Conservation (phyloP, 768 basidiomycete species). For the Cystofilobasidium ferigula region DNA sequence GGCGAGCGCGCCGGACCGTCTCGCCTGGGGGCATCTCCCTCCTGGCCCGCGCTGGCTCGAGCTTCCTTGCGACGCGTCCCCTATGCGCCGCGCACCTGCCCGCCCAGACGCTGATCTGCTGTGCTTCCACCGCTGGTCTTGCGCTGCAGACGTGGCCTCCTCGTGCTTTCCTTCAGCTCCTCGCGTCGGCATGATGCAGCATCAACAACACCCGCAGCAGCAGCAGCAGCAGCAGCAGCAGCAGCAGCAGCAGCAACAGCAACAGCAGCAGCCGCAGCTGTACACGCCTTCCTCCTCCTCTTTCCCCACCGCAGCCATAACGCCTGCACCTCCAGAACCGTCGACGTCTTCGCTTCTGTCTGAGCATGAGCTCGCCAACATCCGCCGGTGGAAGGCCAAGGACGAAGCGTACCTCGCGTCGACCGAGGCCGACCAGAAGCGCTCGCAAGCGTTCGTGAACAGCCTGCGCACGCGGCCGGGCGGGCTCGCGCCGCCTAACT, state of each 20-base stretch:
- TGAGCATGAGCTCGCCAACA: slow-evolving; percentile 45
- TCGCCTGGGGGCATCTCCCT: too few relatives aligned
- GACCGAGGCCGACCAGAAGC: slow-evolving; percentile 26
- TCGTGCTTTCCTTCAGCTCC: too few relatives aligned
- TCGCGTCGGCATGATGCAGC: too few relatives aligned
- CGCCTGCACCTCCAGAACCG: slow-evolving; percentile 17
- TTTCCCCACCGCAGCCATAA: background rate
- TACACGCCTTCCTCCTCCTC: background rate
- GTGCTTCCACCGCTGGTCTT: too few relatives aligned
- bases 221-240: background rate
- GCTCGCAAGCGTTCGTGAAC: slow-evolving; percentile 22
- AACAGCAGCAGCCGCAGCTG: slow-evolving; percentile 9
- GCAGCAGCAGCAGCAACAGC: slow-evolving; percentile 15
- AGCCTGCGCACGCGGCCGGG: slow-evolving; percentile 42
- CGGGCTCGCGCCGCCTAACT: slow-evolving; percentile 44
- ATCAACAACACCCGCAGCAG: too few relatives aligned
- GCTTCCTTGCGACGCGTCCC: too few relatives aligned
- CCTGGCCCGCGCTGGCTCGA: too few relatives aligned
- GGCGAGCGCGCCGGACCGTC: too few relatives aligned
- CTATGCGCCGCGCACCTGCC: too few relatives aligned
- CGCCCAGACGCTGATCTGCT: too few relatives aligned
- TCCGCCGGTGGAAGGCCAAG: slow-evolving; percentile 54
- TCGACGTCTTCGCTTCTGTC: slow-evolving; percentile 44
- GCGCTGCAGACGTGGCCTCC: too few relatives aligned
- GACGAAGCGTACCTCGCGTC: slow-evolving; percentile 45